Evolutionary conservation across 2,329 filamentous ascomycete species (phyloP).

Genomic region (Zymoseptoria pseudotritici): DNA sequence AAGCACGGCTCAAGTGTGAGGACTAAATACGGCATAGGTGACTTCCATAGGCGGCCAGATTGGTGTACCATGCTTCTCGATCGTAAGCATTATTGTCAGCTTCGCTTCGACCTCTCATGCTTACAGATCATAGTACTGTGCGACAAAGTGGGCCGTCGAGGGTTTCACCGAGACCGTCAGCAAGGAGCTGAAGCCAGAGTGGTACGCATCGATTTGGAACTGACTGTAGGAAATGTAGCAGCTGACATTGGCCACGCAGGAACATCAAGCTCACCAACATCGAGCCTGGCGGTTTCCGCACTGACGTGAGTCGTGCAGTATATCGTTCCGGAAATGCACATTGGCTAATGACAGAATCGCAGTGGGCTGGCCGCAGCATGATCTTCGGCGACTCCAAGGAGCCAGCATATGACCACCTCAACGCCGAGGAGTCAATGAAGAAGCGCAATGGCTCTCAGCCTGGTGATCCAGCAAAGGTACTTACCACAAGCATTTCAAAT

Average conservation of each 20-base stretch:
- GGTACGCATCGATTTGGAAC: slow-evolving; percentile 19
- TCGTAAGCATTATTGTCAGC: slow-evolving; percentile 10
- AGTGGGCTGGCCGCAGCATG: slow-evolving; percentile 36
- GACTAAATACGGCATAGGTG: neutral
- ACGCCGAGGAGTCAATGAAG: slow-evolving; percentile 36
- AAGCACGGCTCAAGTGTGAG: neutral
- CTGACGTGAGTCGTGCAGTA: slow-evolving; percentile 33
- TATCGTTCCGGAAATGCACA: slow-evolving; percentile 41
- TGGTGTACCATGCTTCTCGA: slow-evolving; percentile 35
- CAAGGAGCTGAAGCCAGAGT: slow-evolving; percentile 40
- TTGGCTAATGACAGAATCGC: slow-evolving; percentile 30
- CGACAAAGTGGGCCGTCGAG: slow-evolving; percentile 42
- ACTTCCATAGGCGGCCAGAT: slow-evolving; percentile 47
- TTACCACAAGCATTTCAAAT: slow-evolving; percentile 43
- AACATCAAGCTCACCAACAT: slow-evolving; percentile 40
- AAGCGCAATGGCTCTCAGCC: slow-evolving; percentile 30
- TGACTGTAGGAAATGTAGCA: neutral
- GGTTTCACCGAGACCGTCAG: slow-evolving; percentile 40
- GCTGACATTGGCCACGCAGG: neutral
- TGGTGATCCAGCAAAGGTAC: slow-evolving; percentile 1
- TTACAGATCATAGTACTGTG: slow-evolving; percentile 24
- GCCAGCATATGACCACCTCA: slow-evolving; percentile 43
- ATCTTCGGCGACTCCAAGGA: slow-evolving; percentile 39
- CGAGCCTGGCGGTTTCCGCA: slow-evolving; percentile 42
- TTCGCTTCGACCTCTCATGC: neutral